Conservation (phyloP, 2,329 filamentous ascomycete species). For the Coniochaeta prunicola region DNA sequence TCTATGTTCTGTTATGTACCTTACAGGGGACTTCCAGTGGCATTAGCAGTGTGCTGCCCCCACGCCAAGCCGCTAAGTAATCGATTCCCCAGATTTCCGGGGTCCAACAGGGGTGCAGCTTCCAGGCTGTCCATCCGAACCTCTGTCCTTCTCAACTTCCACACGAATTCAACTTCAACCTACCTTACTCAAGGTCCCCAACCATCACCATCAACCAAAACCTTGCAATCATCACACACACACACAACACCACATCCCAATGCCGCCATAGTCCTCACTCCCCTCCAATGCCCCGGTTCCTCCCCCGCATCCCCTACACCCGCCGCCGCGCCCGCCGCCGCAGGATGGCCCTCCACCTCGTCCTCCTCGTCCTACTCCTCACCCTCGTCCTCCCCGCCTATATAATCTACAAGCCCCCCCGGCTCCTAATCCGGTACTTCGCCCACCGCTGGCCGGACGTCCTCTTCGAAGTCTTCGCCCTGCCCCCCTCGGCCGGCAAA, state of each 20-base stretch:
- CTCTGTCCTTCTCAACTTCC: not conserved
- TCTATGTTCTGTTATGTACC: no score
- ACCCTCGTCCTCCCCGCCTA: constrained; percentile 45
- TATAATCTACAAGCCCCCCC: constrained; percentile 74
- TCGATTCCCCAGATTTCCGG: not conserved
- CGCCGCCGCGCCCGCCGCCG: constrained; percentile 50
- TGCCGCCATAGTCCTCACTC: not conserved
- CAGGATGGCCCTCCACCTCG: constrained; percentile 46
- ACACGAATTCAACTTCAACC: not conserved
- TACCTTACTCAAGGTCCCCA: not conserved
- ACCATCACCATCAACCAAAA: not conserved
- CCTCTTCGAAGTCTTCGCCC: constrained; percentile 56
- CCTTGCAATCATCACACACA: no score
- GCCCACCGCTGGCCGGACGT: constrained; percentile 69
- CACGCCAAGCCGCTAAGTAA: not conserved
- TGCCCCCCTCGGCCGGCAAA: constrained; percentile 42
- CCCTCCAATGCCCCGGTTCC: constrained; percentile 6
- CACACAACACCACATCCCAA: not conserved
- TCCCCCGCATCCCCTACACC: constrained; percentile 49
- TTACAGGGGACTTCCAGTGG: no score
- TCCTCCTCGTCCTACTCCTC: constrained; percentile 29
- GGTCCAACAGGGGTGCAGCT: not conserved
- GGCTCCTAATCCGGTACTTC: constrained; percentile 62
- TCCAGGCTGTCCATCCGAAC: not conserved
- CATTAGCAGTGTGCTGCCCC: no score